Percentiles rank a stretch among this genome's conserved stretches.
Conservation (phyloP, 2,329 filamentous ascomycete species). For the Pseudogymnoascus sp. region DNA sequence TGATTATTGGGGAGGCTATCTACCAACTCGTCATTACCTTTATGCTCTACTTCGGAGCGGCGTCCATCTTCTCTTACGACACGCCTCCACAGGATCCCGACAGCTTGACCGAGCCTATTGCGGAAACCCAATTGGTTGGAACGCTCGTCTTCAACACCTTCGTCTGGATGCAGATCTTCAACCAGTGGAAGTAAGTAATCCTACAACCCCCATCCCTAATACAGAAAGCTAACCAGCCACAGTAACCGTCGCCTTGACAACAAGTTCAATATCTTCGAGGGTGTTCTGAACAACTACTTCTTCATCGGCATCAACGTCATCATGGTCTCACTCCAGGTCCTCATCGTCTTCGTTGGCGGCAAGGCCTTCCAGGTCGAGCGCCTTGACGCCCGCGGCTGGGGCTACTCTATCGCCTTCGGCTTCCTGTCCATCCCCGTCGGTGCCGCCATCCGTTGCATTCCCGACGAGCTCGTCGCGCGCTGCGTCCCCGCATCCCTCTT, state of each 20-base stretch:
- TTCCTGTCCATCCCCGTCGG: slow-evolving; percentile 79
- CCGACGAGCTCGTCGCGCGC: slow-evolving; percentile 45
- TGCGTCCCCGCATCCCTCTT: slow-evolving; percentile 26
- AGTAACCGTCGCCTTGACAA: slow-evolving; percentile 90
- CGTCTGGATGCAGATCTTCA: slow-evolving; percentile 99
- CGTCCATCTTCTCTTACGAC: slow-evolving; percentile 50
- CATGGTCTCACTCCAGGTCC: slow-evolving; percentile 81
- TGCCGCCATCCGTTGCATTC: slow-evolving; percentile 70
- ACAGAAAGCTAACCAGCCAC: slow-evolving; percentile 19
- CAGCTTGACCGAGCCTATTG: slow-evolving; percentile 28
- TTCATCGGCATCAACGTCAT: slow-evolving; percentile 78
- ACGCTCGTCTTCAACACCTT: slow-evolving; percentile 97
- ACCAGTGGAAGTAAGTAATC: slow-evolving; percentile 76
- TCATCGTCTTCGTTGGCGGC: slow-evolving; percentile 85
- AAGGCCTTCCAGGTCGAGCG: slow-evolving; percentile 57
- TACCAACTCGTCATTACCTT: slow-evolving; percentile 78
- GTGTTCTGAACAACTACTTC: slow-evolving; percentile 75
- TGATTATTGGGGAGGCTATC: slow-evolving; percentile 88
- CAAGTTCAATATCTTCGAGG: slow-evolving; percentile 90
- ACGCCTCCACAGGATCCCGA: slow-evolving; percentile 35
- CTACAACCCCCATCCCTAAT: slow-evolving; percentile 13
- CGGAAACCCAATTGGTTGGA: slow-evolving; percentile 37
- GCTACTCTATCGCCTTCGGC: slow-evolving; percentile 74
- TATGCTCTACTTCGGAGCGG: slow-evolving; percentile 69
- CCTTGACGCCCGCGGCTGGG: slow-evolving; percentile 74